A percentile compares a stretch with the other conserved stretches of the same genome.
These are phyloP conservation scores for Lunularia cruciata DNA, from an alignment of 225 moss, liverwort and hornwort species.

Conservation along the genomic window DNA sequence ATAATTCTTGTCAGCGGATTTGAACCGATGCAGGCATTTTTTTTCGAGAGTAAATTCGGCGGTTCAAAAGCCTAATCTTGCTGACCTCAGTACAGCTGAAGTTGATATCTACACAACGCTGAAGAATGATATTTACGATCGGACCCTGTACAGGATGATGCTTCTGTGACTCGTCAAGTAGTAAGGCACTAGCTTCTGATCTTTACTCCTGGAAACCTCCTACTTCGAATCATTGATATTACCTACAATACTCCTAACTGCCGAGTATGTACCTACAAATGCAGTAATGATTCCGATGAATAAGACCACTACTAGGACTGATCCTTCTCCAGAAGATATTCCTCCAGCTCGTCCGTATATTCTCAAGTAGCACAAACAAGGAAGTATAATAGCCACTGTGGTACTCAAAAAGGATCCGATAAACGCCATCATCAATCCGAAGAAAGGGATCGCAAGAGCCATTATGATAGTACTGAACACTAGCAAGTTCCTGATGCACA, in stretches of 20 bases:
- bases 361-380: constrained; percentile 71
- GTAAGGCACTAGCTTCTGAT: too few relatives aligned
- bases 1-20: too few relatives aligned
- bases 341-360: constrained; percentile 44
- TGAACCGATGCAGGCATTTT: too few relatives aligned
- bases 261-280: constrained; percentile 63
- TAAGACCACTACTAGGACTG: constrained; percentile 38
- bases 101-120: too few relatives aligned
- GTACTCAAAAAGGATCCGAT: constrained; percentile 82
- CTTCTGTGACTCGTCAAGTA: too few relatives aligned
- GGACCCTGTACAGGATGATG: too few relatives aligned
- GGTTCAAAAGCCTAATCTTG: too few relatives aligned
- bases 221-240: constrained; percentile 19
- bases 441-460: constrained; percentile 70
- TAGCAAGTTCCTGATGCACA: constrained; percentile 53
- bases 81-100: too few relatives aligned
- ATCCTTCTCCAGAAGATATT: constrained; percentile 38
- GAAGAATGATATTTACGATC: too few relatives aligned
- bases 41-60: too few relatives aligned
- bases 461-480: constrained; percentile 59
- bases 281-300: constrained; percentile 52
- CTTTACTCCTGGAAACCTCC: too few relatives aligned
- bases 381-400: constrained; percentile 66
- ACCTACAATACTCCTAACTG: constrained; percentile 55
- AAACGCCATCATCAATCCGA: constrained; percentile 86